These are phyloP conservation scores for Globisporangium solare DNA, from an alignment of 352 stramenopile species.

Conservation along the genomic window DNA sequence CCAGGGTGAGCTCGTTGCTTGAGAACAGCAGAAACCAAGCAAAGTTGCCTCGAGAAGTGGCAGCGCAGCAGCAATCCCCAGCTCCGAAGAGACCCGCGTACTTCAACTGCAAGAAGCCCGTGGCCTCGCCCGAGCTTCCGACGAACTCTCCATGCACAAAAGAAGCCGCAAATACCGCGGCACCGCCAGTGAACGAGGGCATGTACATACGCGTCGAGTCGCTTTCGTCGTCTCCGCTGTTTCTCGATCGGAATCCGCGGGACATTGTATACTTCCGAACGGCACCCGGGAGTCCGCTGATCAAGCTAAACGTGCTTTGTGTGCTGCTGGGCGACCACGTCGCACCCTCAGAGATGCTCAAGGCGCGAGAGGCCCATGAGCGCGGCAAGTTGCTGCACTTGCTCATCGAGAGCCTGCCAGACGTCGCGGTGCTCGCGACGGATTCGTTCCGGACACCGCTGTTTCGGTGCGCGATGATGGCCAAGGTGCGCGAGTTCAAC, in stretches of 20 bases:
- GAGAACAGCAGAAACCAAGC: background rate
- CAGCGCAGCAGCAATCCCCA: background rate
- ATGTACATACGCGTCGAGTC: constrained; percentile 48
- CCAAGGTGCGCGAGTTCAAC: constrained; percentile 47
- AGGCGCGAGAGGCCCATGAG: constrained; percentile 47
- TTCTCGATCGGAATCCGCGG: constrained; percentile 46
- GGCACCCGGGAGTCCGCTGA: constrained; percentile 48
- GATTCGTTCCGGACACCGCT: constrained; percentile 64
- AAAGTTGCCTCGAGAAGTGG: background rate
- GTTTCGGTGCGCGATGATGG: constrained; percentile 60
- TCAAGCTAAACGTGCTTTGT: constrained; percentile 54
- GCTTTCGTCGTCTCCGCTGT: constrained; percentile 41
- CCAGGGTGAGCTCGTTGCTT: background rate
- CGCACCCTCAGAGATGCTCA: constrained; percentile 34
- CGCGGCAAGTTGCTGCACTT: constrained; percentile 69
- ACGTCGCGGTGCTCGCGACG: constrained; percentile 57
- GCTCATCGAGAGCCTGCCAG: constrained; percentile 63
- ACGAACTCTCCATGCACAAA: constrained; percentile 1
- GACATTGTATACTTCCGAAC: constrained; percentile 72
- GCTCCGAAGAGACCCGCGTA: background rate
- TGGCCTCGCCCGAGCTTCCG: constrained; percentile 7
- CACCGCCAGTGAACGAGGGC: constrained; percentile 19
- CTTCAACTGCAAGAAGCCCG: background rate
- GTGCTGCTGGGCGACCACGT: constrained; percentile 65
- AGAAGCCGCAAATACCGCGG: constrained; percentile 7